A percentile compares a stretch with the other conserved stretches of the same genome.
Evolutionary conservation across 139 green algal genomes (phyloP).

Genomic region (Micractinium conductrix): DNA sequence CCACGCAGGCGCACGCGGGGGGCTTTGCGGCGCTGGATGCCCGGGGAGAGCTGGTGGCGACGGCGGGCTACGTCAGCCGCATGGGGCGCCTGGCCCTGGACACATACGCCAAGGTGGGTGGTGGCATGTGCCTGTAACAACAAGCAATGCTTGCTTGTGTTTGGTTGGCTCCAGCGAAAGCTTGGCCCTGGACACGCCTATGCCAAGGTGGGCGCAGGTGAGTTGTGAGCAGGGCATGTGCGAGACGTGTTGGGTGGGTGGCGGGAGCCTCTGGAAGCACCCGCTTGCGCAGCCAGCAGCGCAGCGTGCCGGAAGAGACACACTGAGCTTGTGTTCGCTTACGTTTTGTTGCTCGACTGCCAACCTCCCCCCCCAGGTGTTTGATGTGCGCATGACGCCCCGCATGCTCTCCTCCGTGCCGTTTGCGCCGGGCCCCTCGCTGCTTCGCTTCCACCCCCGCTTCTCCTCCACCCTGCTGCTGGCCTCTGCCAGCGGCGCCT

Average conservation of each 20-base stretch:
- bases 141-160: too few species aligned
- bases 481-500: conserved; percentile 57
- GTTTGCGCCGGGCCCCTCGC: conserved; percentile 47
- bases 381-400: conserved; percentile 65
- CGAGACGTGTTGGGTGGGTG: too few species aligned
- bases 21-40: conserved; percentile 70
- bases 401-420: conserved; percentile 65
- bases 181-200: too few species aligned
- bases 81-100: conserved; percentile 34
- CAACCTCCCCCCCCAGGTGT: conserved; percentile 56
- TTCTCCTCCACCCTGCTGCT: conserved; percentile 72
- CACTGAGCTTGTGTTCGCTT: not conserved
- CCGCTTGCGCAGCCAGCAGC: too few species aligned
- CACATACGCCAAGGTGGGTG: conserved; percentile 2
- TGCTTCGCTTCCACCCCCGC: conserved; percentile 79
- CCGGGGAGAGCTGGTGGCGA: conserved; percentile 65
- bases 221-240: not conserved
- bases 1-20: conserved; percentile 63
- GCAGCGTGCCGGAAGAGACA: too few species aligned
- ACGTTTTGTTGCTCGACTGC: not conserved
- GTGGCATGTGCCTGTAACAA: too few species aligned
- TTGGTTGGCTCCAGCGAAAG: too few species aligned
- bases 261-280: too few species aligned
- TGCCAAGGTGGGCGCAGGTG: not conserved
- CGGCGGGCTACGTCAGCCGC: conserved; percentile 46